phyloP scores from a whole-genome alignment of 495 filamentous ascomycete species.

The Hypoxylon lenormandii region DNA sequence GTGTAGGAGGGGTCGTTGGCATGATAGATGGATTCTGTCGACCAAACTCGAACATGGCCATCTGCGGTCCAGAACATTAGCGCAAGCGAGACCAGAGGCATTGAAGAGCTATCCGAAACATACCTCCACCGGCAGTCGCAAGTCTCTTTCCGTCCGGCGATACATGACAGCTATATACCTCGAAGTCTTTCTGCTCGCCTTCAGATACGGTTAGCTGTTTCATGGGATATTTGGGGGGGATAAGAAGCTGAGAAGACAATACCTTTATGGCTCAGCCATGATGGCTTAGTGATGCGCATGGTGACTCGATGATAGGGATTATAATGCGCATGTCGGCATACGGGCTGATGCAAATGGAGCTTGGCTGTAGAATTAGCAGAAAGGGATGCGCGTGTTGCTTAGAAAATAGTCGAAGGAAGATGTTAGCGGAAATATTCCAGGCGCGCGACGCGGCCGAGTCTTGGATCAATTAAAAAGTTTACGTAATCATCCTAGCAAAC shows the following conservation, averaged over 20 bases:
- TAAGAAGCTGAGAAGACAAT: conserved; percentile 22
- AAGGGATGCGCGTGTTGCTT: conserved; percentile 23
- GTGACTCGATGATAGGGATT: conserved; percentile 39
- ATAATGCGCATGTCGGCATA: conserved; percentile 51
- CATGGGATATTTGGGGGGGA: conserved; percentile 7
- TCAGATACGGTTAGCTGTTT: conserved; percentile 34
- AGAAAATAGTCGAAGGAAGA: conserved; percentile 20
- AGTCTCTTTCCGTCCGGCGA: conserved; percentile 91
- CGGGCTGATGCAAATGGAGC: conserved; percentile 8
- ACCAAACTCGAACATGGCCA: conserved; percentile 97
- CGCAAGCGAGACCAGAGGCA: conserved; percentile 7
- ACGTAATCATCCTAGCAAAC: conserved; percentile 33
- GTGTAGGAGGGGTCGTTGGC: conserved; percentile 73
- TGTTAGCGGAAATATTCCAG: conserved; percentile 32
- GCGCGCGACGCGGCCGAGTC: conserved; percentile 53
- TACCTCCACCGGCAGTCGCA: conserved; percentile 92
- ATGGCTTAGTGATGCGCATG: conserved; percentile 92
- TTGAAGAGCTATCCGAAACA: conserved; percentile 48
- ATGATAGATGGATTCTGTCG: conserved; percentile 89
- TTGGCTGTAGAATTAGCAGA: conserved; percentile 2
- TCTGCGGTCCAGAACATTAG: conserved; percentile 60
- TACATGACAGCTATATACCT: conserved; percentile 96
- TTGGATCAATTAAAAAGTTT: conserved; percentile 33
- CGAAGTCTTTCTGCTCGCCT: conserved; percentile 96
- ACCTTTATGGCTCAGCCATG: conserved; percentile 94